Conservation (phyloP, 257 asterid genomes). For the Solanum appendiculatum region DNA sequence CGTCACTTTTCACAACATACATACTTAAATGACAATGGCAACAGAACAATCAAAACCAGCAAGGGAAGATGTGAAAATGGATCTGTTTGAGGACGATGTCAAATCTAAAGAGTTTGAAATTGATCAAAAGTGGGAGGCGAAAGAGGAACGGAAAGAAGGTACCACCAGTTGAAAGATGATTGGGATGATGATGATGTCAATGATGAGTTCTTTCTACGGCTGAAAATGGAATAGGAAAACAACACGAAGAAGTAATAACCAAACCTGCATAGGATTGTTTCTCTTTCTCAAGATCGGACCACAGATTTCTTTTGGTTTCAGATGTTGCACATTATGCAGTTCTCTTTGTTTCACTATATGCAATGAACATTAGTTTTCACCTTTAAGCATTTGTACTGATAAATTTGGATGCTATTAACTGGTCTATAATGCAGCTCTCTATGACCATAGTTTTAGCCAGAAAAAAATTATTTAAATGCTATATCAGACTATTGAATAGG, state of each 20-base stretch:
- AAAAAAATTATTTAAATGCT: no score
- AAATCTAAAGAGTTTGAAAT: no score
- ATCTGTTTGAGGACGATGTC: no score
- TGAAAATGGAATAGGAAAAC: constrained; percentile 10
- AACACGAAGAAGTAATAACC: background rate
- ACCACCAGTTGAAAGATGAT: constrained; percentile 17
- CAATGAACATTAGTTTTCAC: background rate
- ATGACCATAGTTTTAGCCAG: background rate
- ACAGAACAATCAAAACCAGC: no score
- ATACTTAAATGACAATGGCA: no score
- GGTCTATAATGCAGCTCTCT: background rate
- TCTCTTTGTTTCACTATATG: background rate
- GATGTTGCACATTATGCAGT: no score
- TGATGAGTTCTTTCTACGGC: constrained; percentile 11
- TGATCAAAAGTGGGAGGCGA: background rate
- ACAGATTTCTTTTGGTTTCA: background rate
- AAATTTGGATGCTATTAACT: background rate
- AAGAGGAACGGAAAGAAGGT: constrained; percentile 2
- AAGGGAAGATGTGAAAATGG: no score
- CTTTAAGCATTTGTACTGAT: background rate
- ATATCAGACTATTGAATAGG: no score
- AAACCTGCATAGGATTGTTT: background rate
- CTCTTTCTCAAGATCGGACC: background rate
- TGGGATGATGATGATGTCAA: constrained; percentile 19
- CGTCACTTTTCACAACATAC: background rate